Percentiles rank a stretch among this genome's conserved stretches.
Conservation (phyloP, 371 early-diverging fungal species). For the Mortierella sp. region DNA sequence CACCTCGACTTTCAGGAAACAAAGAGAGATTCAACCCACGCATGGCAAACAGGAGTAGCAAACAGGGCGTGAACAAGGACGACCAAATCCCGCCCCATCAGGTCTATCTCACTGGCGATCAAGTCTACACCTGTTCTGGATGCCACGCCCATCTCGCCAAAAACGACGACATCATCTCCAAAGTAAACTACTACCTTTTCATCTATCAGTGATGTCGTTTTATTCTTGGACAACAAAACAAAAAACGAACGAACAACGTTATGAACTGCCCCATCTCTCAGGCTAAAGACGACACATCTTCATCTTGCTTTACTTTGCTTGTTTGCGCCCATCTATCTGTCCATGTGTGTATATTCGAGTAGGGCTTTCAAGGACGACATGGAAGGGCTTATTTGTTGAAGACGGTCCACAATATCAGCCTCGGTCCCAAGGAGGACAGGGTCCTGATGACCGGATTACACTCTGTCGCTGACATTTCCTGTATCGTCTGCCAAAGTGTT, state of each 20-base stretch:
- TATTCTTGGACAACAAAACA: background rate
- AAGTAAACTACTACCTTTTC: slow-evolving; percentile 44
- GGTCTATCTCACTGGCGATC: slow-evolving; percentile 56
- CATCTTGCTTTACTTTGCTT: background rate
- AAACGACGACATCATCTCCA: slow-evolving; percentile 73
- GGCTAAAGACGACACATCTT: background rate
- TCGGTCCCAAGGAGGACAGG: slow-evolving; percentile 76
- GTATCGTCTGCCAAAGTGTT: slow-evolving; percentile 71
- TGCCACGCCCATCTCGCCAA: slow-evolving; percentile 78
- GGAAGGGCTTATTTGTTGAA: slow-evolving; percentile 84
- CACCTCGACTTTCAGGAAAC: background rate
- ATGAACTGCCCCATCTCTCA: background rate
- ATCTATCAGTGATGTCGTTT: too few relatives aligned
- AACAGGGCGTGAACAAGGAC: background rate
- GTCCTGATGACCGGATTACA: slow-evolving; percentile 86
- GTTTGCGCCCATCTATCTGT: background rate
- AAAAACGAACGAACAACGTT: background rate
- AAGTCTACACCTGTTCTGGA: slow-evolving; percentile 66
- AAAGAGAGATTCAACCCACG: too few relatives aligned
- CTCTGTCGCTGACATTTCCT: slow-evolving; percentile 81
- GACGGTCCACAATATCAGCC: slow-evolving; percentile 71
- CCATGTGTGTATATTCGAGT: too few relatives aligned
- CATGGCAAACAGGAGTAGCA: background rate
- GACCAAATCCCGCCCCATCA: slow-evolving; percentile 46
- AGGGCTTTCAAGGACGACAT: slow-evolving; percentile 79